A percentile compares a stretch with the other conserved stretches of the same genome.
Conservation (phyloP, 2,329 filamentous ascomycete species). For the Colletotrichum cereale region DNA sequence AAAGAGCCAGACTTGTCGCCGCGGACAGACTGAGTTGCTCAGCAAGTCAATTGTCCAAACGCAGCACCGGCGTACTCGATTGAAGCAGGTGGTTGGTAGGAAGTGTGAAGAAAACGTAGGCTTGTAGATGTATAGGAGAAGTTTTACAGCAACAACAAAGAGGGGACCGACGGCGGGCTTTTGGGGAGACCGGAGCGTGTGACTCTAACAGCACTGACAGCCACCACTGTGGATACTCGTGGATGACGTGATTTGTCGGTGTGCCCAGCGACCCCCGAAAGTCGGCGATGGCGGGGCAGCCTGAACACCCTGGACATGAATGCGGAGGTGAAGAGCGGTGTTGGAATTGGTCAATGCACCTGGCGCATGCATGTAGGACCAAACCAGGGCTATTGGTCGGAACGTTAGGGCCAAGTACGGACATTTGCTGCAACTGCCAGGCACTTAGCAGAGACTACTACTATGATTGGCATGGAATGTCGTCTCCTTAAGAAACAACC, state of each 20-base stretch:
- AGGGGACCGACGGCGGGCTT: conserved; percentile 38
- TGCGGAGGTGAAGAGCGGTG: conserved; percentile 3
- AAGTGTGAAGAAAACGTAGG: background rate
- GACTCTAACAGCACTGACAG: conserved; percentile 17
- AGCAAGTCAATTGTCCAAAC: conserved; percentile 39
- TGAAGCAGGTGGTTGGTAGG: conserved; percentile 28
- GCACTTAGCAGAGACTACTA: background rate
- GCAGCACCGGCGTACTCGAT: conserved; percentile 43
- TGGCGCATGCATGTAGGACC: background rate
- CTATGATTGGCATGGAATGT: background rate
- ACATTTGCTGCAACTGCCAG: background rate
- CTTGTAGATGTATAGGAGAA: conserved; percentile 15
- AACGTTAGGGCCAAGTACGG: background rate
- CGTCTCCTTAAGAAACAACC: background rate
- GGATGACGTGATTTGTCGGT: conserved; percentile 41
- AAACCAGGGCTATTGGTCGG: background rate
- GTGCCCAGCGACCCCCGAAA: conserved; percentile 24
- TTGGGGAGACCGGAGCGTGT: conserved; percentile 17
- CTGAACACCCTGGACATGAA: conserved; percentile 12
- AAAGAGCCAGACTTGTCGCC: conserved; percentile 43
- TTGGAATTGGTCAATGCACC: conserved; percentile 11
- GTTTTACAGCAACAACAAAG: background rate
- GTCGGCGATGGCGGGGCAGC: conserved; percentile 34
- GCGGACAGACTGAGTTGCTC: conserved; percentile 41
- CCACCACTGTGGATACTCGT: conserved; percentile 22